A percentile compares a stretch with the other conserved stretches of the same genome.
Evolutionary conservation across 83 land plant species (phyloP).

Genomic region (Picea engelmannii): DNA sequence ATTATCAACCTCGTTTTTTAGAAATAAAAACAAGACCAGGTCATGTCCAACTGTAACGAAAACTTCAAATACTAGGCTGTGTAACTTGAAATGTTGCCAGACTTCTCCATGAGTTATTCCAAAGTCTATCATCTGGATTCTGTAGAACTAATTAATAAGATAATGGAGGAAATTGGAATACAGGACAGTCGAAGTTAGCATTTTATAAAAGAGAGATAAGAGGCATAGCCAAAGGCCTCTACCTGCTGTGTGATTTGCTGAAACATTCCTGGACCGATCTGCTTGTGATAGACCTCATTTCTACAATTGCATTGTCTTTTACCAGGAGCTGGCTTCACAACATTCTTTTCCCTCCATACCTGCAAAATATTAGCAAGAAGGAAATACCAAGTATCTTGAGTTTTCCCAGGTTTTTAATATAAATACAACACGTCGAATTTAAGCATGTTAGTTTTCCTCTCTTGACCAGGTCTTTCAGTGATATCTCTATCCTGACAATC

Average conservation of each 20-base stretch:
- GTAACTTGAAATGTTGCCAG: background rate
- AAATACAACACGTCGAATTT: background rate
- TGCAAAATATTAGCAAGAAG: constrained; percentile 21
- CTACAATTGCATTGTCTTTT: constrained; percentile 94
- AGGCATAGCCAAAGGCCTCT: background rate
- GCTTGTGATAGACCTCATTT: constrained; percentile 90
- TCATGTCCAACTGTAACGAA: background rate
- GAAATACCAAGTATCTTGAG: constrained; percentile 2
- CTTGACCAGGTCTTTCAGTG: background rate
- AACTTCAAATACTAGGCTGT: background rate
- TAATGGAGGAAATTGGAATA: background rate
- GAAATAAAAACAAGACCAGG: background rate
- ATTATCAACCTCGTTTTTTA: background rate
- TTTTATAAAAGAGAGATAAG: background rate
- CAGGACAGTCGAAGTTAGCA: background rate
- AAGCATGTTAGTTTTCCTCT: background rate
- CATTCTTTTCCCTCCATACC: constrained; percentile 97
- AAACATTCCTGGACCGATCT: constrained; percentile 96
- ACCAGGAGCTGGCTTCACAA: constrained; percentile 90
- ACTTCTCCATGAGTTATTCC: background rate
- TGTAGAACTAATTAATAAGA: background rate
- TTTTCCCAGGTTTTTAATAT: background rate
- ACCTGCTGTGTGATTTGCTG: constrained; percentile 97
- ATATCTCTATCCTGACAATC: background rate
- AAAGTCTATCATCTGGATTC: background rate